Base-by-base conservation (phyloP, 768 basidiomycete genomes). In the Suillus luteus region DNA sequence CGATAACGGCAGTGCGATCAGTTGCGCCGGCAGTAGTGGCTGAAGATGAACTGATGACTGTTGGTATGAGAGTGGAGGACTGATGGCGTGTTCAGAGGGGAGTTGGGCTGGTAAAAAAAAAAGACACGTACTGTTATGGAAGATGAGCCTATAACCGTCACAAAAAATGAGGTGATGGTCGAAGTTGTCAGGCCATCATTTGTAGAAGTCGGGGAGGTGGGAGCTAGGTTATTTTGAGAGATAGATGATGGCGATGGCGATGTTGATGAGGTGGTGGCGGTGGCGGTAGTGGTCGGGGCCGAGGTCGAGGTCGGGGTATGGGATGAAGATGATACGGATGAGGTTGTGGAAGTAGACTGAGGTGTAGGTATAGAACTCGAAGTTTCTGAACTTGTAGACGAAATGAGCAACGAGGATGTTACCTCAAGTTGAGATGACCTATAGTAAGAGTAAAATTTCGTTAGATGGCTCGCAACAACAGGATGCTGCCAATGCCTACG, bases 1-100 rank as follows among this genome's bases (percentile, higher is more conserved):
- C 81, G 37, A 83, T 82, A 46, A 80, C 72, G 44, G 77, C 76
- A 1, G 77, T 80, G 22, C 80, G 80, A 5, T 71, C 51, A 31
- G 55, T 62, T 27, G 66, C 41, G 2, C 65, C 62, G 17, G 64
- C 41, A 15, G 38, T 27, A 37, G n/a, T 17, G 24, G 22, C 17
- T 0, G 66, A 35, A 0, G 14, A 1, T 40, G 43, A 2, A 11
- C 67, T 67, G 48, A 76, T 70, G 35, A 68, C 71, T 8, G 46
- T 72, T 12, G 73, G 70, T 7, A 69, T 60, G 0, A 60, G 5
- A 3, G 66, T 68, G 22, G 54, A 22, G 4, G 62, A 62, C 73
- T 76, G 61, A 7, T n/a, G 7, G 14, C 38, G 17, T 27, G 22
- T 61, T 48, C 33, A 49, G 8, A 51, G 14, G 14, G 3, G 15